Percentiles rank a stretch among this genome's conserved stretches.
Evolutionary conservation across 371 early-diverging fungal genomes (phyloP).

Genomic region (Conidiobolus incongruus): DNA sequence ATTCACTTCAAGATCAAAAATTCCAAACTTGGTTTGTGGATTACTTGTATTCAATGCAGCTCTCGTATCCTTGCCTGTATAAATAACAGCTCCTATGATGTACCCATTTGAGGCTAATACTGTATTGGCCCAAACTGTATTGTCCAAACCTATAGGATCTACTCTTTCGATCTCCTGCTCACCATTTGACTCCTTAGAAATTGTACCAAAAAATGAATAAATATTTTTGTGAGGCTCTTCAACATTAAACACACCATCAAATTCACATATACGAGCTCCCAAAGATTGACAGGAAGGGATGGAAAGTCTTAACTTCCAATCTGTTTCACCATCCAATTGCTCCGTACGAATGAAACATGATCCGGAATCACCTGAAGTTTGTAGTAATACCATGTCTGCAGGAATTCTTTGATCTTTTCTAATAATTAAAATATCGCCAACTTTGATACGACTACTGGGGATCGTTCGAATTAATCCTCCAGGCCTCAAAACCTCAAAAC

Average conservation of each 20-base stretch:
- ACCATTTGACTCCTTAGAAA: constrained; percentile 5
- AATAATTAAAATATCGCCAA: constrained; percentile 88
- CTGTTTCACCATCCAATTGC: constrained; percentile 98
- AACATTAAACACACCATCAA: constrained; percentile 36
- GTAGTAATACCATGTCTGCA: constrained; percentile 76
- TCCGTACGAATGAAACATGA: constrained; percentile 97
- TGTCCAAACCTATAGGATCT: constrained; percentile 71
- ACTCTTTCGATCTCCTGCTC: constrained; percentile 2
- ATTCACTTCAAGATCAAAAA: constrained; percentile 89
- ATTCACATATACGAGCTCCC: constrained; percentile 31
- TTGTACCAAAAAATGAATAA: constrained; percentile 71
- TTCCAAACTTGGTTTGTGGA: constrained; percentile 88
- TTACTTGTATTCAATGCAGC: constrained; percentile 96
- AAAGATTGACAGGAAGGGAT: constrained; percentile 58
- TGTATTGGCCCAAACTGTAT: constrained; percentile 97
- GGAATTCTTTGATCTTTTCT: constrained; percentile 85
- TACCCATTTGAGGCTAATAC: constrained; percentile 90
- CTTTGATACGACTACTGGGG: constrained; percentile 67
- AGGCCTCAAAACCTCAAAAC: constrained; percentile 34
- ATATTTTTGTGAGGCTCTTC: constrained; percentile 96
- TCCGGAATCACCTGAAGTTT: constrained; percentile 67
- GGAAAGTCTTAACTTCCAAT: constrained; percentile 92
- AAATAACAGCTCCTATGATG: constrained; percentile 81
- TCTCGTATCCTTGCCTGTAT: constrained; percentile 94
- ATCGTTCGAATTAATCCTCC: constrained; percentile 21